Percentiles rank a stretch among this genome's conserved stretches.
Evolutionary conservation across 2,329 filamentous ascomycete genomes (phyloP).

Genomic region (Pyrenophora tritici-repentis): DNA sequence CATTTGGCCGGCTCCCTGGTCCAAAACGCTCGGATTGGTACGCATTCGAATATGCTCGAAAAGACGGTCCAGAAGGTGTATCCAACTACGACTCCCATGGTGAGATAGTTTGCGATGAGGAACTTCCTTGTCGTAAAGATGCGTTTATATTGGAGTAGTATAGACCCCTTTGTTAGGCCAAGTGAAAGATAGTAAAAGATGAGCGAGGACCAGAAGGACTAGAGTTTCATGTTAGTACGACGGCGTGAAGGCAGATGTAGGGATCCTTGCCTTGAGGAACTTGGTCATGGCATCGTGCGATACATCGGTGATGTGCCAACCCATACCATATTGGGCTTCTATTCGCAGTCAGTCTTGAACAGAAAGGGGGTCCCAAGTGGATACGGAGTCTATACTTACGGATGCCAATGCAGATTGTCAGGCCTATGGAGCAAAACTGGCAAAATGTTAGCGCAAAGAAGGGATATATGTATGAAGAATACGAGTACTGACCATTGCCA

Average conservation of each 20-base stretch:
- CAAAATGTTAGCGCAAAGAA: neutral
- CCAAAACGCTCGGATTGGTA: conserved; percentile 43
- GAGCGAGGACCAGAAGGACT: conserved; percentile 42
- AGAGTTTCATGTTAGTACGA: neutral
- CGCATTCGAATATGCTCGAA: conserved; percentile 40
- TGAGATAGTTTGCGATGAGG: conserved; percentile 27
- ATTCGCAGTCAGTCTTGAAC: conserved; percentile 11
- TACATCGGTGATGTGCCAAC: conserved; percentile 27
- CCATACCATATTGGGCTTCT: conserved; percentile 43
- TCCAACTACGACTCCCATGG: conserved; percentile 32
- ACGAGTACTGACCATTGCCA: conserved; percentile 29
- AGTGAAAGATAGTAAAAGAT: conserved; percentile 43
- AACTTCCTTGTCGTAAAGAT: conserved; percentile 39
- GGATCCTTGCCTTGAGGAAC: conserved; percentile 30
- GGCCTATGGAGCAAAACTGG: conserved; percentile 29
- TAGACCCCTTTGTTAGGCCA: conserved; percentile 40
- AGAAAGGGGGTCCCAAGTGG: too few species aligned
- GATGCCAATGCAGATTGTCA: conserved; percentile 36
- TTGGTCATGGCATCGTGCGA: conserved; percentile 19
- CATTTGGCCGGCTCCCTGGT: conserved; percentile 36
- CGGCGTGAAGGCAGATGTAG: neutral
- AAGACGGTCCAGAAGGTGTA: conserved; percentile 42
- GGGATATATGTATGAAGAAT: neutral
- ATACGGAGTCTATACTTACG: conserved; percentile 23
- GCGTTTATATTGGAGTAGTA: conserved; percentile 41